phyloP scores from a whole-genome alignment of 345 rosid species.

The Reutealis trisperma region DNA sequence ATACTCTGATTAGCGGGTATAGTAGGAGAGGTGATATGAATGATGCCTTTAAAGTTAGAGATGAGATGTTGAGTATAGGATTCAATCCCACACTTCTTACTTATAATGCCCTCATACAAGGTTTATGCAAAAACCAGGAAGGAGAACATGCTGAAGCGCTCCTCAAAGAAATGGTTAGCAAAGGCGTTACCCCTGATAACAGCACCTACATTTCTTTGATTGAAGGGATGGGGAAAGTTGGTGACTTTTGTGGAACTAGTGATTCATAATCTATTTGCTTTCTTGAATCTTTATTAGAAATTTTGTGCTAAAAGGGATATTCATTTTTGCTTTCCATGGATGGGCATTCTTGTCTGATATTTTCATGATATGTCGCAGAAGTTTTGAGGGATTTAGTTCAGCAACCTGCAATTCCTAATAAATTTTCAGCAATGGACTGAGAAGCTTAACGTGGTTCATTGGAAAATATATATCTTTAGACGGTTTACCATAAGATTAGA shows the following conservation, averaged over 20 bases:
- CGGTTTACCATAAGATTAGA: too few species aligned
- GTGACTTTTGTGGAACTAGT: background rate
- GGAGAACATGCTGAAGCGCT: slow-evolving; percentile 72
- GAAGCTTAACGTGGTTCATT: background rate
- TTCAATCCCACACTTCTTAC: slow-evolving; percentile 84
- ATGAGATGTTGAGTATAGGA: slow-evolving; percentile 85
- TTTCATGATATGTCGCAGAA: background rate
- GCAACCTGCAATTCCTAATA: background rate
- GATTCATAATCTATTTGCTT: slow-evolving; percentile 2
- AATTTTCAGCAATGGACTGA: background rate
- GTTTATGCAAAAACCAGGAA: slow-evolving; percentile 70
- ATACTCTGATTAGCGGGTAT: slow-evolving; percentile 85
- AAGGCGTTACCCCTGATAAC: slow-evolving; percentile 82
- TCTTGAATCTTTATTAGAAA: background rate
- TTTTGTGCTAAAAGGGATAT: background rate
- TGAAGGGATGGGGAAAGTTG: slow-evolving; percentile 51
- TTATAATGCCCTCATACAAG: slow-evolving; percentile 81
- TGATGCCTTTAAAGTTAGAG: slow-evolving; percentile 72
- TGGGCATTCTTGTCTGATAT: background rate
- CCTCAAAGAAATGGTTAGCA: slow-evolving; percentile 77
- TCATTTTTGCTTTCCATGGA: background rate
- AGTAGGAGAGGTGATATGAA: slow-evolving; percentile 79
- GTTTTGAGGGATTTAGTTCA: slow-evolving; percentile 1
- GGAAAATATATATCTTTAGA: background rate
- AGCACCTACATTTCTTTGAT: slow-evolving; percentile 67